phyloP scores from a whole-genome alignment of 345 rosid species.

The Rhizophora apiculata region DNA sequence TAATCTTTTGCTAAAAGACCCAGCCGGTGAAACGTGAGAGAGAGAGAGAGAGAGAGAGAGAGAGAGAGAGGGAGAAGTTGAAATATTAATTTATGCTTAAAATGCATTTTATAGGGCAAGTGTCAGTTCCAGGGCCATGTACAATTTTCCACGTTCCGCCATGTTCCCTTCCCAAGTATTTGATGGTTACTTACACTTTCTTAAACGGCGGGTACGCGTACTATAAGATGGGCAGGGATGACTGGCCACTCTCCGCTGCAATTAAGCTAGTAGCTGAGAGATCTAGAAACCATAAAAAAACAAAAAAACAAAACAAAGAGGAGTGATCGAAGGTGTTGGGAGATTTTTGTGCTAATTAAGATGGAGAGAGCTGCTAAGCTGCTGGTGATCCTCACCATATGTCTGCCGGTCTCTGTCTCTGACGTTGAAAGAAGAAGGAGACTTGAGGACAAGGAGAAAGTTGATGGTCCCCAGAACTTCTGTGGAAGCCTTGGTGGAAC shows the following conservation, averaged over 20 bases:
- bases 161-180: too few relatives aligned
- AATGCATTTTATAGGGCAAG: too few relatives aligned
- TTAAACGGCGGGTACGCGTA: not conserved
- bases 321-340: not conserved
- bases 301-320: too few relatives aligned
- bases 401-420: conserved; percentile 7
- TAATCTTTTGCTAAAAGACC: too few relatives aligned
- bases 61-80: too few relatives aligned
- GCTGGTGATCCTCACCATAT: conserved; percentile 12
- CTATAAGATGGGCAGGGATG: not conserved
- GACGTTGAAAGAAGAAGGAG: conserved; percentile 22
- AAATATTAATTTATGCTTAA: too few relatives aligned
- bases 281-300: too few relatives aligned
- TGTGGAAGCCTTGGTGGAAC: conserved; percentile 26
- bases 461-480: conserved; percentile 27
- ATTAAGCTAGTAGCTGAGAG: not conserved
- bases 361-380: conserved; percentile 1
- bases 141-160: too few relatives aligned
- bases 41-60: too few relatives aligned
- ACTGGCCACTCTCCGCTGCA: not conserved
- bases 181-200: not conserved
- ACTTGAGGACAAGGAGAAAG: conserved; percentile 22
- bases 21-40: too few relatives aligned
- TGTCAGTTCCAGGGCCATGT: too few relatives aligned
- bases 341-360: not conserved